Evolutionary conservation across 495 filamentous ascomycete species (phyloP).

Genomic region (Venustampulla echinocandica): DNA sequence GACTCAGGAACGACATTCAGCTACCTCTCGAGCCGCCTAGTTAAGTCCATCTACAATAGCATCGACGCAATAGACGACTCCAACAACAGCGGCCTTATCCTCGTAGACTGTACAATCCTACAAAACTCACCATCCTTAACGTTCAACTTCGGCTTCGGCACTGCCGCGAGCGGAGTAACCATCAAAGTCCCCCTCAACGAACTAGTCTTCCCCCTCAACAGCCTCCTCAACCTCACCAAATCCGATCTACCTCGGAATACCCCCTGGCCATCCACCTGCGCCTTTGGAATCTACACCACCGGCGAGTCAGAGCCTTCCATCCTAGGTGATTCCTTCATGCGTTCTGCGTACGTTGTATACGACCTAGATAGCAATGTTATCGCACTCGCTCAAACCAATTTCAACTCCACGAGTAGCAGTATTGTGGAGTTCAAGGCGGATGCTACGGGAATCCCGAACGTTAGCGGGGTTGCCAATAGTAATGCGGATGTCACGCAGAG

Average conservation of each 20-base stretch:
- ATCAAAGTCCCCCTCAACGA: slow-evolving; percentile 67
- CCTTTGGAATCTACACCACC: slow-evolving; percentile 19
- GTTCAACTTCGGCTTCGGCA: slow-evolving; percentile 46
- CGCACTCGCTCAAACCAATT: slow-evolving; percentile 75
- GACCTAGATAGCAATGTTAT: slow-evolving; percentile 80
- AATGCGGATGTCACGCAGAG: slow-evolving; percentile 23
- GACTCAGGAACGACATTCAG: slow-evolving; percentile 80
- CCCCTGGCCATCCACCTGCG: slow-evolving; percentile 25
- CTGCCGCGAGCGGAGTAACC: slow-evolving; percentile 39
- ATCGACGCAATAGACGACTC: slow-evolving; percentile 45
- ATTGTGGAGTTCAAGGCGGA: slow-evolving; percentile 34
- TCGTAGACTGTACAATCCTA: slow-evolving; percentile 38
- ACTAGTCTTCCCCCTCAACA: slow-evolving; percentile 55
- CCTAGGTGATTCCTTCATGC: slow-evolving; percentile 83
- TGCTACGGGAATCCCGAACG: slow-evolving; percentile 19
- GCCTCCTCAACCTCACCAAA: slow-evolving; percentile 19
- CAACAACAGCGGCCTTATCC: slow-evolving; percentile 34
- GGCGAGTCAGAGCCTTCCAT: slow-evolving; percentile 24
- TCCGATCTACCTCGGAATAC: slow-evolving; percentile 17
- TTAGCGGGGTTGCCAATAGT: slow-evolving; percentile 31
- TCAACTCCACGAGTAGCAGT: slow-evolving; percentile 54
- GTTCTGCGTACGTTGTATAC: slow-evolving; percentile 89
- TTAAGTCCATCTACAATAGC: slow-evolving; percentile 44
- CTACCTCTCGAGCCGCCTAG: slow-evolving; percentile 64
- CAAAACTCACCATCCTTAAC: slow-evolving; percentile 49